Evolutionary conservation across 2,329 filamentous ascomycete genomes (phyloP), one percentile per base, ranked within the genome.

Genomic region (Lecanosticta acicola): DNA sequence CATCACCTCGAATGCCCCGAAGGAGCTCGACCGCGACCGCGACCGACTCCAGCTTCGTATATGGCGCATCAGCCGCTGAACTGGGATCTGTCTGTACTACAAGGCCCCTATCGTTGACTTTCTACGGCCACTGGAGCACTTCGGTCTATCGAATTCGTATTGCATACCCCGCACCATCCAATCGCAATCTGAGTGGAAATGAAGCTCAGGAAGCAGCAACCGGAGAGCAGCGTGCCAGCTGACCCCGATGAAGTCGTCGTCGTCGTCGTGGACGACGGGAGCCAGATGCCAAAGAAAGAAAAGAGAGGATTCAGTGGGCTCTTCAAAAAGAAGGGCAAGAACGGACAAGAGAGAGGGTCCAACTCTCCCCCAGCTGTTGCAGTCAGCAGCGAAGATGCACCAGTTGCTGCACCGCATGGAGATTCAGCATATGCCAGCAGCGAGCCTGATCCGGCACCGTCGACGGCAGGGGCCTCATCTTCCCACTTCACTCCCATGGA

Each of bases 391-490:
- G 34, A 41, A 33, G 42, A 38, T 38, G 35, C 32, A 3, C 32
- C 38, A 41, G 38, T 33, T 26, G 35, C 21, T 35, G 34, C 48
- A 8, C 51, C 45, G 35, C 24, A 29, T 29, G 24, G 24, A 29
- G 57, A 59, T 38, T 59, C 57, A 4, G 57, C 57, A 26, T 59
- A 59, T 41, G 57, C 49, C 9, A 57, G 53, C 35, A 58, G 56
- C 29, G 51, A 54, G 10, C 42, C 47, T 11, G 38, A 46, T 39
- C 45, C 45, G 4, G 39, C 50, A 36, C 45, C 13, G 41, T 42
- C 48, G 41, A 40, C 13, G 16, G 39, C 10, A 24, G 39, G 20
- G 33, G 32, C 35, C 5, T 41, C 42, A 3, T 14, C 42, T 32
- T 32, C 48, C 16, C 53, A 59, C 29, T 51, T 56, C 29, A 46